These are phyloP conservation scores for Selenicereus undatus DNA, from an alignment of 148 eudicot genomes.

Conservation along the genomic window DNA sequence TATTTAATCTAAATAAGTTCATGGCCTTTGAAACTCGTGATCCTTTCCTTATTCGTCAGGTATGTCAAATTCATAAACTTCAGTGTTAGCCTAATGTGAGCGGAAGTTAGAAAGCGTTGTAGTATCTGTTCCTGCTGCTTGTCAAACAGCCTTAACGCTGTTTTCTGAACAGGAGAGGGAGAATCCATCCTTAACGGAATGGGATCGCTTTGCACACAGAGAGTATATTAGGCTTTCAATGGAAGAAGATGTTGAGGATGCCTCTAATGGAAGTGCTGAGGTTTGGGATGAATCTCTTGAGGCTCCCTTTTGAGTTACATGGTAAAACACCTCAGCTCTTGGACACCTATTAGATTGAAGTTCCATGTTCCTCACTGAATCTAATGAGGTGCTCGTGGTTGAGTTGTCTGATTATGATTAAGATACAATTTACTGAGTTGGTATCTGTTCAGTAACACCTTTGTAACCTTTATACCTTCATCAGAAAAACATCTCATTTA, in stretches of 20 bases:
- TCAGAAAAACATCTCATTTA: neutral
- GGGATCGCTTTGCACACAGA: constrained; percentile 98
- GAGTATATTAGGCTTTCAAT: constrained; percentile 96
- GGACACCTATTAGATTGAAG: no score
- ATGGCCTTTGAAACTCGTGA: constrained; percentile 99
- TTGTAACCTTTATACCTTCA: neutral
- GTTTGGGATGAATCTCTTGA: constrained; percentile 98
- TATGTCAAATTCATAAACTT: constrained; percentile 24
- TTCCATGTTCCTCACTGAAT: no score
- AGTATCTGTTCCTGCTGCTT: neutral
- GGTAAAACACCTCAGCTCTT: constrained; percentile 15
- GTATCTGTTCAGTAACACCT: no score
- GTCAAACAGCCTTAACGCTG: neutral
- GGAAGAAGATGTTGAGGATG: constrained; percentile 99
- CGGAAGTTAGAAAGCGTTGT: constrained; percentile 46
- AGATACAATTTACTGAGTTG: neutral
- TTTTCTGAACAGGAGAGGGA: constrained; percentile 73
- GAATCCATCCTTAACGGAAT: constrained; percentile 88
- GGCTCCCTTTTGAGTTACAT: constrained; percentile 73
- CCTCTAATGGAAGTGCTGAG: constrained; percentile 96
- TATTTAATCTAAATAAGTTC: constrained; percentile 91
- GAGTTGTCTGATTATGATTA: neutral
- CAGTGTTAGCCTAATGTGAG: constrained; percentile 11
- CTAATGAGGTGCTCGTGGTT: neutral
- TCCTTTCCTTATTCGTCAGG: constrained; percentile 98